Evolutionary conservation across 495 filamentous ascomycete species (phyloP).

Genomic region (Penicillium paxilli): DNA sequence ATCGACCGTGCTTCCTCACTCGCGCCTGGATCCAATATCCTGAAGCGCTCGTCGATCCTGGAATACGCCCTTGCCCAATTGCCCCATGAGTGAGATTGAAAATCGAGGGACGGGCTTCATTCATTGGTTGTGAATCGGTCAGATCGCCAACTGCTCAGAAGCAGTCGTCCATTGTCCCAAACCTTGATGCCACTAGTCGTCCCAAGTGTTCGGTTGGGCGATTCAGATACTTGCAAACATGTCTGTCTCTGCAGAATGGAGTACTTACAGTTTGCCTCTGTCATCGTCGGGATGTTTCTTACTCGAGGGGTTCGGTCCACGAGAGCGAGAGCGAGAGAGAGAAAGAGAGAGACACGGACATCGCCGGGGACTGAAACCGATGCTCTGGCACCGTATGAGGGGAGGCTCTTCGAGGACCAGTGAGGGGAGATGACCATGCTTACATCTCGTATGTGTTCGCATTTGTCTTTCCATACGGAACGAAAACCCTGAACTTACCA

Average conservation of each 20-base stretch:
- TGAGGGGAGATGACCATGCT: background rate
- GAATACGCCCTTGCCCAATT: background rate
- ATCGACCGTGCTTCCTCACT: conserved; percentile 9
- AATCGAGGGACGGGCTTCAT: background rate
- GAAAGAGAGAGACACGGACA: background rate
- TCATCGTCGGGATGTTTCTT: too few relatives aligned
- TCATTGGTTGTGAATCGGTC: conserved; percentile 6
- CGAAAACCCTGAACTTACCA: background rate
- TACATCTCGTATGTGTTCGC: background rate
- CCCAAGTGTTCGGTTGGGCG: background rate
- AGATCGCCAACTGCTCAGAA: background rate
- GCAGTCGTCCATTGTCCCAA: background rate
- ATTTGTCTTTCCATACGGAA: background rate
- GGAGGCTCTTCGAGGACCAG: background rate
- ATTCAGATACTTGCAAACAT: too few relatives aligned
- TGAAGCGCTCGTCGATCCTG: background rate
- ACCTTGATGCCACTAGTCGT: background rate
- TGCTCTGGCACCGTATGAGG: background rate
- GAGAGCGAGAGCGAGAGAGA: too few relatives aligned
- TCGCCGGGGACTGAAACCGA: background rate
- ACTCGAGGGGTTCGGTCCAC: too few relatives aligned
- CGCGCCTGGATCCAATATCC: background rate
- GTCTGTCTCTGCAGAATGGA: background rate
- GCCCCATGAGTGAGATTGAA: background rate
- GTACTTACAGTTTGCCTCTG: too few relatives aligned